Conservation (phyloP, 2,329 filamentous ascomycete species). For the Alternaria arborescens region DNA sequence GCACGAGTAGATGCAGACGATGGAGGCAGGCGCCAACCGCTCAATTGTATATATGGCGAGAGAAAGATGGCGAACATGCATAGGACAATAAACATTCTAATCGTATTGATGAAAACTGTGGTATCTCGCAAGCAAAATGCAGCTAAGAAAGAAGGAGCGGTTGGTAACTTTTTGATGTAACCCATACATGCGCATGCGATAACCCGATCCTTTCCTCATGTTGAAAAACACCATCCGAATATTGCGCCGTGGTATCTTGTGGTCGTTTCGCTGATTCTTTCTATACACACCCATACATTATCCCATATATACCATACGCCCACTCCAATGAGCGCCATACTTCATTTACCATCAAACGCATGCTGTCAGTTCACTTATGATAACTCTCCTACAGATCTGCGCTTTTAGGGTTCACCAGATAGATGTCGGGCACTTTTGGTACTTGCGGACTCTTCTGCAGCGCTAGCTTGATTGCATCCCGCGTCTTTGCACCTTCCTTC, state of each 20-base stretch:
- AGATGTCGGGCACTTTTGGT: conserved; percentile 59
- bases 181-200: conserved; percentile 1
- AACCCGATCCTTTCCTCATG: background rate
- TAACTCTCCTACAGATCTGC: conserved; percentile 35
- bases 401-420: conserved; percentile 50
- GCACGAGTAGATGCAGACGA: background rate
- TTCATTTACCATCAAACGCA: background rate
- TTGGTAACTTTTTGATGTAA: conserved; percentile 6
- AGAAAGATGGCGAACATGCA: background rate
- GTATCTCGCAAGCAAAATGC: conserved; percentile 24
- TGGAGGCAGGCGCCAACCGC: background rate
- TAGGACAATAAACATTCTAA: conserved; percentile 3
- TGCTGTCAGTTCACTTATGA: background rate
- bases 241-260: conserved; percentile 2
- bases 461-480: conserved; percentile 47
- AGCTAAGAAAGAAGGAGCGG: conserved; percentile 3
- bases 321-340: background rate
- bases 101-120: conserved; percentile 14
- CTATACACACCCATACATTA: conserved; percentile 2
- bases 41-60: no score
- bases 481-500: conserved; percentile 50
- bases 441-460: conserved; percentile 57
- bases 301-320: background rate
- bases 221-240: background rate
- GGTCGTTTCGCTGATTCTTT: background rate